Conservation (phyloP, 2,329 filamentous ascomycete species). For the Trichophyton rubrum region DNA sequence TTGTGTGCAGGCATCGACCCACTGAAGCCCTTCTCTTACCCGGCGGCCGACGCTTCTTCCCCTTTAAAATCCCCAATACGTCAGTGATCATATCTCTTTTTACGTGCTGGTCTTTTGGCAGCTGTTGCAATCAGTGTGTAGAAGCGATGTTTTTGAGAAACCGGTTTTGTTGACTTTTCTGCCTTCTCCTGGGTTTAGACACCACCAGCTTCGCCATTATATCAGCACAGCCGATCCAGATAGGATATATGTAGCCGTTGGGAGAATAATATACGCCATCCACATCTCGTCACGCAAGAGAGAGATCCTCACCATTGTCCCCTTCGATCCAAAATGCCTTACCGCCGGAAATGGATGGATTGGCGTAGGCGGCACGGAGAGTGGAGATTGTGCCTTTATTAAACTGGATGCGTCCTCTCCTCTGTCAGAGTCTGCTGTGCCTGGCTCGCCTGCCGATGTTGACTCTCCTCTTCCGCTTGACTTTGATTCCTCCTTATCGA, state of each 20-base stretch:
- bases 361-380: slow-evolving; percentile 71
- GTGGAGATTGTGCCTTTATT: slow-evolving; percentile 76
- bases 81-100: slow-evolving; percentile 32
- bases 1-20: slow-evolving; percentile 44
- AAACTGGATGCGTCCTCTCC: slow-evolving; percentile 23
- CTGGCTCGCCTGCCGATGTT: slow-evolving; percentile 31
- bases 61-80: slow-evolving; percentile 53
- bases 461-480: slow-evolving; percentile 47
- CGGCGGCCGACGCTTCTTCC: slow-evolving; percentile 53
- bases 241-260: slow-evolving; percentile 73
- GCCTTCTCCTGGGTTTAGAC: slow-evolving; percentile 17
- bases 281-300: slow-evolving; percentile 57
- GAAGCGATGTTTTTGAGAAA: neutral
- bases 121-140: neutral
- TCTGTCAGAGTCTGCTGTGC: neutral
- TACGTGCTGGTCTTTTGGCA: neutral
- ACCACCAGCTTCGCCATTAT: slow-evolving; percentile 60
- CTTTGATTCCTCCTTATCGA: slow-evolving; percentile 20
- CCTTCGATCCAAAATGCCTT: slow-evolving; percentile 68
- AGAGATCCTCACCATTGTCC: slow-evolving; percentile 59
- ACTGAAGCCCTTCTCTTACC: slow-evolving; percentile 53
- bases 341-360: slow-evolving; percentile 80
- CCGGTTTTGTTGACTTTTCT: neutral
- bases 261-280: slow-evolving; percentile 59
- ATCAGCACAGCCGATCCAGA: slow-evolving; percentile 69